Base-by-base conservation (phyloP, 495 filamentous ascomycete genomes). In the Glonium stellatum region DNA sequence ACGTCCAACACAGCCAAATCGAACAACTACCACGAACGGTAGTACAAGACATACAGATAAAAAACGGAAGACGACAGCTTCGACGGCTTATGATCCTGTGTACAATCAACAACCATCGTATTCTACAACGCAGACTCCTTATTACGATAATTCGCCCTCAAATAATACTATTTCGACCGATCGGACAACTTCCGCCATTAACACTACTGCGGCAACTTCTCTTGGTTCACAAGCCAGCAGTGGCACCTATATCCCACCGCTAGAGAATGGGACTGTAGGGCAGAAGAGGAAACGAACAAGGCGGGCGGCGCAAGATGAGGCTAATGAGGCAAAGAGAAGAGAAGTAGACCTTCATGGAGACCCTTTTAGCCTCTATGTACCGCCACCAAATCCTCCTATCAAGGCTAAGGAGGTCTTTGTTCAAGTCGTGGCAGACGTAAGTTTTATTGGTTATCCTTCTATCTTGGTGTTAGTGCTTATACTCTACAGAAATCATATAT, bases 401-500 rank as follows among this genome's bases (percentile, higher is more conserved):
- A 98, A 98, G 73, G 87, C 90, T 9, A 85, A 85, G 64, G 93
- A 98, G 58, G 91, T 98, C 2, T 81, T 85, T 58, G 93, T 97
- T 58, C 84, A 85, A 39, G 83, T 88, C 5, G 77, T 95, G 27
- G 77, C 77, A 59, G 92, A 96, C 78, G 93, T 98, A 79, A 80
- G 92, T 50, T 79, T 10, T 42, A 13, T 57, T 35, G 19, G 19
- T 10, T 42, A 13, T 35, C 47, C 42, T 31, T 31, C 10, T 11
- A 11, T 3, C 4, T 18, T 11, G 12, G 31, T 10, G 48, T 35
- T n/a, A 54, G 35, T 27, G 23, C 36, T 27, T 54, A 39, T 10
- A 21, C 61, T 12, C 53, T 13, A 47, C 58, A 82, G 80, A 71
- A 76, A 61, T 70, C 72, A 23, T 72, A 70, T 47, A 68, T 72